Conservation (phyloP, 805 yeast genomes). For the Ogataea pini region DNA sequence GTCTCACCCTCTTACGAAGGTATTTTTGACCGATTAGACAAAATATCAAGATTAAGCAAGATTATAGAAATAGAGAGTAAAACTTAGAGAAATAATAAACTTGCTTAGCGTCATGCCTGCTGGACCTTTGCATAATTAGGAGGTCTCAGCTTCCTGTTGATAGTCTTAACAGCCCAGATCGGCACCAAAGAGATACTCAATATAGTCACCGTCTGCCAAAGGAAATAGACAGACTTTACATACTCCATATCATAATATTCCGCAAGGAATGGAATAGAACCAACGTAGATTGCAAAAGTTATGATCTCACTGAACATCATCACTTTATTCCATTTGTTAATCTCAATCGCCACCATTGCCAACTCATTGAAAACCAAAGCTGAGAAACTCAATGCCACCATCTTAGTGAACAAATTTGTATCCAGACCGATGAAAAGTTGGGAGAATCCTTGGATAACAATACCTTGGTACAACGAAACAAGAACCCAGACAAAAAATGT, state of each 20-base stretch:
- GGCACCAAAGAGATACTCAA: slow-evolving; percentile 77
- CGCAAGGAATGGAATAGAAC: slow-evolving; percentile 76
- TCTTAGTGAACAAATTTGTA: slow-evolving; percentile 52
- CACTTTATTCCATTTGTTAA: slow-evolving; percentile 83
- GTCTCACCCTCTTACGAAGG: too few species aligned
- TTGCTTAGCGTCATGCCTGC: slow-evolving; percentile 46
- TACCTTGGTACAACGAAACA: slow-evolving; percentile 89
- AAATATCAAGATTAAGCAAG: slow-evolving; percentile 1
- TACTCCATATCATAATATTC: slow-evolving; percentile 84
- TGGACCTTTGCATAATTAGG: slow-evolving; percentile 98
- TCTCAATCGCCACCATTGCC: slow-evolving; percentile 89
- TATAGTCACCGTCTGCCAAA: slow-evolving; percentile 69
- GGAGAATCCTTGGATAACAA: slow-evolving; percentile 76
- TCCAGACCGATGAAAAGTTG: slow-evolving; percentile 72
- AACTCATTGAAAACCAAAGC: slow-evolving; percentile 82
- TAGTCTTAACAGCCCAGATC: slow-evolving; percentile 80
- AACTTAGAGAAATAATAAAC: background rate
- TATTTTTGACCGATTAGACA: background rate
- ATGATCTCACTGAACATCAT: slow-evolving; percentile 75
- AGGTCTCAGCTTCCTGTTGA: slow-evolving; percentile 78
- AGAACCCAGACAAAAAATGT: slow-evolving; percentile 92
- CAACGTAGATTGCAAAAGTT: slow-evolving; percentile 66
- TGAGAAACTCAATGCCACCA: slow-evolving; percentile 88
- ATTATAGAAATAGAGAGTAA: slow-evolving; percentile 1
- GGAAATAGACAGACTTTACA: slow-evolving; percentile 56